Evolutionary conservation across 768 basidiomycete species (phyloP), one percentile per base, ranked within the genome.

Genomic region (Auriscalpium orientale): DNA sequence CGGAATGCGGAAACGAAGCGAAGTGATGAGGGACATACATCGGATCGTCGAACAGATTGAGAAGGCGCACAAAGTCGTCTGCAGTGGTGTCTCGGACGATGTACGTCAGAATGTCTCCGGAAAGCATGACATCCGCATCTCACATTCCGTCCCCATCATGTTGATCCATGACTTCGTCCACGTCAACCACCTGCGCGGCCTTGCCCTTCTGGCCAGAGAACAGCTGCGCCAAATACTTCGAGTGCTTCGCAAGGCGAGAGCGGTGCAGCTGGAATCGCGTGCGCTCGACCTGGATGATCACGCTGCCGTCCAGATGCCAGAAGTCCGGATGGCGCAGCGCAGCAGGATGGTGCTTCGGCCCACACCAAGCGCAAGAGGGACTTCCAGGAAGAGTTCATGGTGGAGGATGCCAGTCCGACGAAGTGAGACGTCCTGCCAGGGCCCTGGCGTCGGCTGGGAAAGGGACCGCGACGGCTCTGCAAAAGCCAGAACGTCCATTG

Each of bases 241-340:
- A 72, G 12, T 70, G 58, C 36, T 56, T 61, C 12, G 63, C 56
- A 7, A 77, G 67, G n/a, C 63, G 65, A 49, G 70, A 71, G 16
- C 69, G 63, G n/a, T 74, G 70, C 15, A 77, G 57, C 18, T 63
- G 65, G 61, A 75, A 76, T 36, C 70, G 62, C 4, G 64, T 67
- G 18, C 65, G 61, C n/a, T 66, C 59, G n/a, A 72, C 57, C 46
- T 72, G 67, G 9, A 78, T 48, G 38, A 73, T 64, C 1, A 72
- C 62, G 8, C 67, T 67, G 1, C 72, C 74, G 54, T 73, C 72
- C 20, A 66, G 63, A 21, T 69, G 59, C 74, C 74, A 75, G 49
- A 71, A 66, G n/a, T 56, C 53, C 0, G 54, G 51, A 49, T 66
- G 65, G 9, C 43, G 52, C 28, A 28, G 28, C 28, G 28, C 28